Conservation (phyloP, 2,329 filamentous ascomycete genomes). For the Blastomyces silverae region DNA sequence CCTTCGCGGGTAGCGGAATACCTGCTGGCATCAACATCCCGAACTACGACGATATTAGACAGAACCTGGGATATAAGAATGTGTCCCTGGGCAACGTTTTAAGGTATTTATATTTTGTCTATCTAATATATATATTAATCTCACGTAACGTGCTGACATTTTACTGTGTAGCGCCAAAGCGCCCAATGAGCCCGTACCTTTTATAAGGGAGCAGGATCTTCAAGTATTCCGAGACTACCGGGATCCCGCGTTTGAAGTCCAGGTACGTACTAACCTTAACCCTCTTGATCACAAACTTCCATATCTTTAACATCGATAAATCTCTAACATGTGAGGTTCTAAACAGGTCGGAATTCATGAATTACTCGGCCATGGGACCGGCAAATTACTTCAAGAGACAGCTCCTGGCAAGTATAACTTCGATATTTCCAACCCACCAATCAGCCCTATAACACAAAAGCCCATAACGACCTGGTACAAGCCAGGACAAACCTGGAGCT, state of each 20-base stretch:
- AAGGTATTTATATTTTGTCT: background rate
- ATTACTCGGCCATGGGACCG: constrained; percentile 80
- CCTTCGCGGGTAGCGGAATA: constrained; percentile 62
- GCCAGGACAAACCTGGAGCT: constrained; percentile 89
- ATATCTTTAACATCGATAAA: background rate
- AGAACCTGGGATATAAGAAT: constrained; percentile 61
- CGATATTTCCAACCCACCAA: constrained; percentile 69
- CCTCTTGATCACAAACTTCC: background rate
- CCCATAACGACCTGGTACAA: constrained; percentile 85
- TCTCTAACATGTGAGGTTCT: background rate
- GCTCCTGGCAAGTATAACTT: constrained; percentile 80
- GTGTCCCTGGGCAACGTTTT: constrained; percentile 86
- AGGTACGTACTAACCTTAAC: constrained; percentile 38
- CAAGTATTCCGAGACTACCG: constrained; percentile 73
- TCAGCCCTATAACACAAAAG: constrained; percentile 70
- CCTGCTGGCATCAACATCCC: constrained; percentile 54
- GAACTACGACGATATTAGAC: constrained; percentile 55
- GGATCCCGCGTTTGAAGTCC: constrained; percentile 85
- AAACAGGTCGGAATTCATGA: constrained; percentile 75
- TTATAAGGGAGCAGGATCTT: constrained; percentile 73
- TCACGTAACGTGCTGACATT: background rate
- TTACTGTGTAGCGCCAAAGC: constrained; percentile 62
- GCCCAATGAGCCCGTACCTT: constrained; percentile 85
- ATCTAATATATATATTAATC: background rate
- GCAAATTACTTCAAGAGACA: constrained; percentile 88